These are phyloP conservation scores for Cryptococcus sp. DNA, from an alignment of 1,284 basidiomycete genomes.

Conservation along the genomic window DNA sequence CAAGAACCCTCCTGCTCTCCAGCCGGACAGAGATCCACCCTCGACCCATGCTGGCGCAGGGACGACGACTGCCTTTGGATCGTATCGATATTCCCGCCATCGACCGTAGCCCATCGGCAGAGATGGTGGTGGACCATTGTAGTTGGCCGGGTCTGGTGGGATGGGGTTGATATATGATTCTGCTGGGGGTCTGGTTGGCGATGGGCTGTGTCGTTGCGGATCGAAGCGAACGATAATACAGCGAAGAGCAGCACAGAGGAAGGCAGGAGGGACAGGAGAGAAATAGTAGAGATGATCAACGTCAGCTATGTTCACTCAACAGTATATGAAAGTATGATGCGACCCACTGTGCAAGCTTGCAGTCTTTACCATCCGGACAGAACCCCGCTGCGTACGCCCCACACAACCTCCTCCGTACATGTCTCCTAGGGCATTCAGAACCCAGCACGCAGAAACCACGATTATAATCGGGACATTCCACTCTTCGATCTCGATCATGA, in stretches of 20 bases:
- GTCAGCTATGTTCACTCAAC: neutral
- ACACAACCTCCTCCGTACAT: constrained; percentile 87
- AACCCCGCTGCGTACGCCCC: constrained; percentile 91
- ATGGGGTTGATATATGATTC: constrained; percentile 77
- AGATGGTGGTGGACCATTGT: constrained; percentile 79
- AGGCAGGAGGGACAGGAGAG: neutral
- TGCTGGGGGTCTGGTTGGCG: constrained; percentile 60
- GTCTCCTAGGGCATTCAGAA: constrained; percentile 86
- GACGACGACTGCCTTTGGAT: constrained; percentile 58
- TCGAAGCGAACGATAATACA: constrained; percentile 3
- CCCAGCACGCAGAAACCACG: constrained; percentile 88
- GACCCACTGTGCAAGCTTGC: constrained; percentile 86
- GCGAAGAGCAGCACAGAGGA: neutral
- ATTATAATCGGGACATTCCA: constrained; percentile 94
- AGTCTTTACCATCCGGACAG: constrained; percentile 90
- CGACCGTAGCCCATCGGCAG: constrained; percentile 66
- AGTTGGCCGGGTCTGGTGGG: constrained; percentile 70
- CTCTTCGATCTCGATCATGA: constrained; percentile 82
- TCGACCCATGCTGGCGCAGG: constrained; percentile 47
- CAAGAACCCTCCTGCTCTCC: constrained; percentile 45
- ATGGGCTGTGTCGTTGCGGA: constrained; percentile 30
- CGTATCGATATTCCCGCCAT: constrained; percentile 76
- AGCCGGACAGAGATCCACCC: constrained; percentile 43
- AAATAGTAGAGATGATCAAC: too few relatives aligned
- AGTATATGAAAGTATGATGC: too few relatives aligned